Evolutionary conservation across 2,329 filamentous ascomycete genomes (phyloP).

Genomic region (Penicillium decumbens): DNA sequence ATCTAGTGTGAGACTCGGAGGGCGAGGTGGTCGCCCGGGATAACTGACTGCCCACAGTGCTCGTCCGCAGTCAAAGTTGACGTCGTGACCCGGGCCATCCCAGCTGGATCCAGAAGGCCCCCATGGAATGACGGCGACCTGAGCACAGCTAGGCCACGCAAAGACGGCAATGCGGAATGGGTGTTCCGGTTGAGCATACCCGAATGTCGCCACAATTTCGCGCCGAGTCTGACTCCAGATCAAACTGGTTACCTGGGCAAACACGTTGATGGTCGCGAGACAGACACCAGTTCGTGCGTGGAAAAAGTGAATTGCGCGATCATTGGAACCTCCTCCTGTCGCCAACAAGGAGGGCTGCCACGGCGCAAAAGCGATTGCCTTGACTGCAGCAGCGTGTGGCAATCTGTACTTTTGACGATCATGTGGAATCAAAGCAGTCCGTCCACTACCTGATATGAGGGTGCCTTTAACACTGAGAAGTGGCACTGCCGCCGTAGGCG

Average conservation of each 20-base stretch:
- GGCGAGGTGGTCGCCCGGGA: constrained; percentile 56
- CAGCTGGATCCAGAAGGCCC: constrained; percentile 49
- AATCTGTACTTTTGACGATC: constrained; percentile 67
- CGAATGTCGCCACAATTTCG: constrained; percentile 90
- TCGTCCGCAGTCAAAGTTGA: constrained; percentile 37
- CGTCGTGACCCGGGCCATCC: constrained; percentile 24
- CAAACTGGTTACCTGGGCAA: constrained; percentile 86
- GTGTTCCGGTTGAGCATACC: constrained; percentile 87
- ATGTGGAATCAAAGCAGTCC: constrained; percentile 48
- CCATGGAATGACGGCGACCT: constrained; percentile 82
- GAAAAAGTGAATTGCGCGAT: constrained; percentile 94
- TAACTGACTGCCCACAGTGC: constrained; percentile 87
- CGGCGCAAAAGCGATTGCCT: constrained; percentile 93
- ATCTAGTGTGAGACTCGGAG: constrained; percentile 7
- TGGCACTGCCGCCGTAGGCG: constrained; percentile 15
- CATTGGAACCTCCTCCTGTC: constrained; percentile 87
- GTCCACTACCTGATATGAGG: constrained; percentile 31
- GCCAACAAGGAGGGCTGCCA: constrained; percentile 86
- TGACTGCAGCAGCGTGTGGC: constrained; percentile 80
- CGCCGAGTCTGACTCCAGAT: constrained; percentile 82
- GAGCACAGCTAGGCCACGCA: constrained; percentile 85
- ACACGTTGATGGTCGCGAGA: constrained; percentile 85
- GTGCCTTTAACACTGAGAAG: constrained; percentile 26
- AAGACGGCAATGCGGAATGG: constrained; percentile 86
- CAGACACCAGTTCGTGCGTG: constrained; percentile 77